Base-by-base conservation (phyloP, 1,284 basidiomycete species). In the Tilletia caries region DNA sequence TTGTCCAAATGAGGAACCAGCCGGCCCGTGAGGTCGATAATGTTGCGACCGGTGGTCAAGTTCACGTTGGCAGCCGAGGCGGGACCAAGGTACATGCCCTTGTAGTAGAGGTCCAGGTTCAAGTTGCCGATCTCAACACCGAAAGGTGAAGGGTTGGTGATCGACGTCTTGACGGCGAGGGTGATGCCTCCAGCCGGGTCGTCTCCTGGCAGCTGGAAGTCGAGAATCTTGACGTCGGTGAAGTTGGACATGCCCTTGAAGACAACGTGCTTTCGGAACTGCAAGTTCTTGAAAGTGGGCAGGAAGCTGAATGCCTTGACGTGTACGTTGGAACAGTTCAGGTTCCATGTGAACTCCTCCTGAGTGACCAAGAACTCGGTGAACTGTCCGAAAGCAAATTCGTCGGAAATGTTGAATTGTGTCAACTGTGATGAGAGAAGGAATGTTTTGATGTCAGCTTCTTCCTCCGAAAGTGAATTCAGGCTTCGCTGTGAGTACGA, bases 91-190 rank as follows among this genome's bases (percentile, higher is more conserved):
- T 84, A 86, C 34, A 90, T 85, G 69, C 85, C 86, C 65, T 89
- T 79, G 83, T 90, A 91, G 50, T 85, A 86, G 37, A 92, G 85
- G 70, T 86, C 86, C 73, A 92, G 89, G 6, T 88, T 84, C n/a
- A 90, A 87, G 1, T 88, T 89, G 32, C 91, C 91, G 37, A 92
- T 86, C 79, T 88, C 85, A 67, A 92, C 85, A 44, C 87, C 85
- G 79, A 92, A 92, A 0, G 91, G 89, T 88, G 90, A 91, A 25
- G 87, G 86, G 79, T 92, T 92, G 58, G 81, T 85, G 60, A 92
- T 79, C 66, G 85, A 80, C 0, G 89, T 91, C 13, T 86, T 84
- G 15, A 89, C 88, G 43, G 86, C 78, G 73, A 90, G 89, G 76
- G 90, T 83, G 77, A 92, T 89, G 41, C 91, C 91, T 58, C 90